Percentiles rank a stretch among this genome's conserved stretches.
Evolutionary conservation across 768 basidiomycete genomes (phyloP).

Genomic region (Mycena vitilis): DNA sequence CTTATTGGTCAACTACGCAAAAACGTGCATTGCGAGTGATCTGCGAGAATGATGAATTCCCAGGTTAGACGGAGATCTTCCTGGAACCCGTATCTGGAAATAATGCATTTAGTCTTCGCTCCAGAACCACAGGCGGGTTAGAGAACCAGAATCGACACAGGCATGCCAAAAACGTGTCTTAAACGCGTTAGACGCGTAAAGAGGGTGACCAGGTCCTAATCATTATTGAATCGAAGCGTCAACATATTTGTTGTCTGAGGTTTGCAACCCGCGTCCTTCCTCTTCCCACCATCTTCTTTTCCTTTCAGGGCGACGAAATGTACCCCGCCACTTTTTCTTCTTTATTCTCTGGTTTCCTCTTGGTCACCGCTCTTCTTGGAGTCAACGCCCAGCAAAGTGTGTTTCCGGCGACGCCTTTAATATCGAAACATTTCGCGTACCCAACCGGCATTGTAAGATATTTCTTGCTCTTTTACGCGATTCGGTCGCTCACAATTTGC

Average conservation of each 20-base stretch:
- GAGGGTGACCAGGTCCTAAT: too few species aligned
- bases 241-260: not conserved
- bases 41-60: conserved; percentile 10
- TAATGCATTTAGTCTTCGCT: too few species aligned
- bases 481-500: not conserved
- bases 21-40: not conserved
- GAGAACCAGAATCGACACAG: too few species aligned
- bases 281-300: conserved; percentile 19
- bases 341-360: conserved; percentile 45
- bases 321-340: conserved; percentile 58
- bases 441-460: conserved; percentile 55
- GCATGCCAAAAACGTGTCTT: too few species aligned
- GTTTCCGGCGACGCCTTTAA: conserved; percentile 60
- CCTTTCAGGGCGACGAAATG: conserved; percentile 44
- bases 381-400: conserved; percentile 43
- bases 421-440: conserved; percentile 57
- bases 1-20: too few species aligned
- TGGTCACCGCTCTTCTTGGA: conserved; percentile 43
- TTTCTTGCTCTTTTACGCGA: not conserved
- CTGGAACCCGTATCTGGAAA: conserved; percentile 7
- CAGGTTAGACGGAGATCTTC: not conserved
- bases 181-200: too few species aligned
- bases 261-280: not conserved
- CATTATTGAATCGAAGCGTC: too few species aligned
- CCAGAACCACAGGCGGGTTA: too few species aligned